These are phyloP conservation scores for Nitzschia palea DNA, from an alignment of 108 stramenopile genomes.

Conservation along the genomic window DNA sequence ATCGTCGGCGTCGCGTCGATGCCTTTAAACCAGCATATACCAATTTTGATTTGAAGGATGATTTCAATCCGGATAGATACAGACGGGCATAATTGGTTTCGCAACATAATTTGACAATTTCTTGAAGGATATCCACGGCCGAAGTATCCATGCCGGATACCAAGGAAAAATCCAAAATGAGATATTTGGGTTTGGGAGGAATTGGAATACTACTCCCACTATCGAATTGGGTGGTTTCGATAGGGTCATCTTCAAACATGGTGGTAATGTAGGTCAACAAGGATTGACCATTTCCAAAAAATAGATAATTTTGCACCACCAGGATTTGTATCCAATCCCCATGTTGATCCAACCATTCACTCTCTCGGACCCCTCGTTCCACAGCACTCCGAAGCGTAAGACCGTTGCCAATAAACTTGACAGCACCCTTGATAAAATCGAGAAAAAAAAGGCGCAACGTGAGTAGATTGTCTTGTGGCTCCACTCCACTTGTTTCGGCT, in stretches of 20 bases:
- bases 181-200: constrained; percentile 47
- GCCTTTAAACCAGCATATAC: constrained; percentile 45
- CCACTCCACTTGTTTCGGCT: too few species aligned
- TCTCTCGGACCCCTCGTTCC: constrained; percentile 46
- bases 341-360: constrained; percentile 57
- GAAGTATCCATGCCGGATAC: constrained; percentile 75
- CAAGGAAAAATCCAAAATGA: constrained; percentile 67
- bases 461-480: too few species aligned
- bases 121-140: constrained; percentile 62
- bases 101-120: constrained; percentile 49
- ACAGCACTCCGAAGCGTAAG: constrained; percentile 51
- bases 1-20: constrained; percentile 13
- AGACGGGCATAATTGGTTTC: constrained; percentile 47
- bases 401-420: constrained; percentile 64
- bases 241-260: constrained; percentile 46
- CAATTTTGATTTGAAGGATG: constrained; percentile 40
- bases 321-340: constrained; percentile 62
- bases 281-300: constrained; percentile 68
- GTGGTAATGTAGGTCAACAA: constrained; percentile 47
- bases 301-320: constrained; percentile 67
- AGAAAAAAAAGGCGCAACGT: too few species aligned
- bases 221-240: background rate
- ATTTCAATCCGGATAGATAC: constrained; percentile 52
- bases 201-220: background rate
- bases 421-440: constrained; percentile 54